Base-by-base conservation (phyloP, 345 rosid species). In the Eucalyptus cloeziana region DNA sequence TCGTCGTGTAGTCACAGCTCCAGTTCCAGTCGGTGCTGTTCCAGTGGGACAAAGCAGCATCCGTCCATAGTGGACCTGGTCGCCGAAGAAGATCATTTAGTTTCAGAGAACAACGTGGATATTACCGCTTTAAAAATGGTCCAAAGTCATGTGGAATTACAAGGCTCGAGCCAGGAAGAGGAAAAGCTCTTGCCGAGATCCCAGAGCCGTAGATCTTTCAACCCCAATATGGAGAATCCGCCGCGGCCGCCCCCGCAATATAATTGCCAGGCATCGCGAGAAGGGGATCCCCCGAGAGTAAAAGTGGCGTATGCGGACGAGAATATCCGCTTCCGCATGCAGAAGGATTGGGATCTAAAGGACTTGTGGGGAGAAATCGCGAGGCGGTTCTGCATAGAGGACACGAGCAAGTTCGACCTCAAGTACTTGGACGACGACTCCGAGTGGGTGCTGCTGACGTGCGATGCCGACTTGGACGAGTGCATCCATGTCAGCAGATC, bases 341-440 rank as follows among this genome's bases (percentile, higher is more conserved):
- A 92, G 87, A 90, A 87, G 25, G 91, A 91, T 44, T 94, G 96
- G 92, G 89, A 90, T 88, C 91, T 93, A 62, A 90, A 51, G 12
- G 95, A 96, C 89, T 79, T 97, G n/a, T 83, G 91, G 91, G 90
- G 91, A 89, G 98, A 97, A 94, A 96, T 96, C 22, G 89, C 92
- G 2, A 94, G 93, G 90, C 95, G 99, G 30, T 97, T 96, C 89
- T 94, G 83, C 71, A 92, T 95, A 89, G 97, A 94, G 19, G 95
- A 93, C 88, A 89, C 93, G n/a, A 90, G 91, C 83, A 91, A 91
- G 90, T 95, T 89, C 90, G 95, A 95, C 90, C 92, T 97, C 67
- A 97, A 94, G 94, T 97, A 97, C 95, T 92, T 97, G 90, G 99
- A 97, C 37, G 99, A 97, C 90, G 99, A 97, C 87, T 90, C 88